Base-by-base conservation (phyloP, 805 yeast species). In the Metschnikowia lochheadii region DNA sequence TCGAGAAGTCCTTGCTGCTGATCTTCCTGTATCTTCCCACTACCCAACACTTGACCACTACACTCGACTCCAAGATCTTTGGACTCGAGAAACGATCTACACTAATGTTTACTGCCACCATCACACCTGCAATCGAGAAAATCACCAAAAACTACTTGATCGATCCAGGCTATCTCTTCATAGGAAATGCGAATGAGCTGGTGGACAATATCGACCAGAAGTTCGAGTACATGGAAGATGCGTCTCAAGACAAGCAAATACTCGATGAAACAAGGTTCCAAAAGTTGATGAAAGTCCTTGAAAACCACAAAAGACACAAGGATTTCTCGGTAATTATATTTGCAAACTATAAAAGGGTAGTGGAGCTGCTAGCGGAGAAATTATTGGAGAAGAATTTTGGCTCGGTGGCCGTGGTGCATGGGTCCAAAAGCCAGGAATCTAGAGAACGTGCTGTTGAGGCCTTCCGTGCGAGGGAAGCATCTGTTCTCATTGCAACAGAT, bases 21-120 rank as follows among this genome's bases (percentile, higher is more conserved):
- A 81, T 92, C 14, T 65, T 87, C 46, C 72, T 70, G 3, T 70
- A 70, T 35, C 70, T 88, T n/a, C 85, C 89, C 0, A 66, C 65
- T 0, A 63, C 68, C 2, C 56, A 62, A 33, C 52, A 58, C 6
- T 59, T 66, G 14, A 49, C 48, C 15, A 46, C 46, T n/a, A 54
- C 65, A 0, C 53, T 60, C 5, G 76, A 76, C 46, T 52, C 60
- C 11, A 70, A 73, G 40, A 78, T 79, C 0, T 79, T 69, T 57
- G 52, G 62, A 17, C 43, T 61, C 21, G 31, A 52, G 23, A 70
- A 71, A 29, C 65, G 85, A 47, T 84, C 83, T 45, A 88, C 95
- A 0, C 77, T 89, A 80, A 87, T 92, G 96, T 92, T 89, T 66
- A 88, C 97, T 0, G 98, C 98, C 0, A 94, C 99, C 0, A 83